A percentile compares a stretch with the other conserved stretches of the same genome.
phyloP scores from a whole-genome alignment of 2,329 filamentous ascomycete species.

The Calonectria naviculata region DNA sequence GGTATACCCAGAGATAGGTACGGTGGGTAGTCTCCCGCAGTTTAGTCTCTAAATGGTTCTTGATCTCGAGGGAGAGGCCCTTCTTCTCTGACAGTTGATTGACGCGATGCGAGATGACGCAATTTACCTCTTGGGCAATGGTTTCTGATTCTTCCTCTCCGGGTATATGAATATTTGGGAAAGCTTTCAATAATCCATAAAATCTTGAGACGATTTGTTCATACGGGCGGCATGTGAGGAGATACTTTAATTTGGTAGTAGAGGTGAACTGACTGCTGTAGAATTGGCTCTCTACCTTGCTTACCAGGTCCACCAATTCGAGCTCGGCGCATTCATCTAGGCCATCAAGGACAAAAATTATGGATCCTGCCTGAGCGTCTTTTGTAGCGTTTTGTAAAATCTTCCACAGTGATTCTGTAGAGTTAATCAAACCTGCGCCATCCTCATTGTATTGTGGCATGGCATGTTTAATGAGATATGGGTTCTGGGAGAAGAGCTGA shows the following conservation, averaged over 20 bases:
- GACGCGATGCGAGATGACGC: slow-evolving; percentile 46
- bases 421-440: too few species aligned
- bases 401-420: too few species aligned
- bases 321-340: too few species aligned
- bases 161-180: slow-evolving; percentile 45
- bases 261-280: neutral
- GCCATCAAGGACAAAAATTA: too few species aligned
- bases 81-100: slow-evolving; percentile 22
- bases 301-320: slow-evolving; percentile 48
- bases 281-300: slow-evolving; percentile 3
- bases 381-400: too few species aligned
- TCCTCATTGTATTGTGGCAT: too few species aligned
- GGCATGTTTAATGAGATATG: neutral
- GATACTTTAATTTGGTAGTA: slow-evolving; percentile 43
- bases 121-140: slow-evolving; percentile 49
- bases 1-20: slow-evolving; percentile 52
- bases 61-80: neutral
- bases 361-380: too few species aligned
- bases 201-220: slow-evolving; percentile 42
- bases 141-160: slow-evolving; percentile 49
- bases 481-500: slow-evolving; percentile 48
- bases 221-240: slow-evolving; percentile 51
- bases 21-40: slow-evolving; percentile 39
- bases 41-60: neutral
- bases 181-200: slow-evolving; percentile 27